Evolutionary conservation across 441 rosid genomes (phyloP).

Genomic region (Hura crepitans): DNA sequence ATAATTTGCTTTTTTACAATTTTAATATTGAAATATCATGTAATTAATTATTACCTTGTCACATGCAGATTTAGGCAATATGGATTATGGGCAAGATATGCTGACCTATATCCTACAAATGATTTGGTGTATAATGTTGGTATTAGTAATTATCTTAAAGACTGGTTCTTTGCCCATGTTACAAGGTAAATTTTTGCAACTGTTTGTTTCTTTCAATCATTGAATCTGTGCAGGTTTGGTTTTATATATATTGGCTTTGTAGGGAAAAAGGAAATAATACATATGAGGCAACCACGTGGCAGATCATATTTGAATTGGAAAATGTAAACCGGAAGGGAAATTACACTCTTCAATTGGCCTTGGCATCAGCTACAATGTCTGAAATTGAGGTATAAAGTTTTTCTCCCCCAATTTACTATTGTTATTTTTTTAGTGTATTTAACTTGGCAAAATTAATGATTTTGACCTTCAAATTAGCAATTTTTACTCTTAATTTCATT

Average conservation of each 20-base stretch:
- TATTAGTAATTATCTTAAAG: slow-evolving; percentile 43
- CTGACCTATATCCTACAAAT: slow-evolving; percentile 57
- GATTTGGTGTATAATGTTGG: slow-evolving; percentile 66
- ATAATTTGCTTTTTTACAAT: too few relatives aligned
- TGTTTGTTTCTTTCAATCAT: not conserved
- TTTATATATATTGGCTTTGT: not conserved
- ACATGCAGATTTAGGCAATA: slow-evolving; percentile 70
- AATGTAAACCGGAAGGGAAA: slow-evolving; percentile 26
- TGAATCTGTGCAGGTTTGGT: not conserved
- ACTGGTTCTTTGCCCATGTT: slow-evolving; percentile 84
- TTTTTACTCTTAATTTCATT: too few relatives aligned
- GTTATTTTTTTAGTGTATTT: too few relatives aligned
- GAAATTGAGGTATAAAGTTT: slow-evolving; percentile 43
- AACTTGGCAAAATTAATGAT: too few relatives aligned
- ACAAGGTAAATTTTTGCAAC: slow-evolving; percentile 42
- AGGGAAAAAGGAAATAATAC: slow-evolving; percentile 26
- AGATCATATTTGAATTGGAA: slow-evolving; percentile 44
- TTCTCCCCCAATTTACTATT: too few relatives aligned
- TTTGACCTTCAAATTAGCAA: too few relatives aligned
- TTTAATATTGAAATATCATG: not conserved
- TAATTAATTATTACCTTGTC: not conserved
- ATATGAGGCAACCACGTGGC: slow-evolving; percentile 55
- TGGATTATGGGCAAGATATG: slow-evolving; percentile 72
- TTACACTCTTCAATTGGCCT: slow-evolving; percentile 61
- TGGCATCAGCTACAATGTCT: slow-evolving; percentile 59